phyloP scores from a whole-genome alignment of 352 stramenopile species.

The Globisporangium canariense region DNA sequence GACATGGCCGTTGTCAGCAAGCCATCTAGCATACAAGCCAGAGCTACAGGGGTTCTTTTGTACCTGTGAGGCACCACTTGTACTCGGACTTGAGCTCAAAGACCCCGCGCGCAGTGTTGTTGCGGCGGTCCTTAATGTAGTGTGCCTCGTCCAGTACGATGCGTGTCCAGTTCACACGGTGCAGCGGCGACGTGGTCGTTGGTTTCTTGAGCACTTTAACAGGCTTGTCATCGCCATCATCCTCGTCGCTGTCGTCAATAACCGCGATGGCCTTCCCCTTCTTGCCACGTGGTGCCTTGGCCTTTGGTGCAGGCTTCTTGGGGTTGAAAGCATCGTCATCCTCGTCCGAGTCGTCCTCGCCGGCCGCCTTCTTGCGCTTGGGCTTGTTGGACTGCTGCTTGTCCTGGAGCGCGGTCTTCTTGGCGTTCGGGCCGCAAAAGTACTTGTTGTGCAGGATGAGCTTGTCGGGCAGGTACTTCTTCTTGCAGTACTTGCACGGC shows the following conservation, averaged over 20 bases:
- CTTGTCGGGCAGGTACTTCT: slow-evolving; percentile 92
- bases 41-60: slow-evolving; percentile 1
- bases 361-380: slow-evolving; percentile 50
- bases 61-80: slow-evolving; percentile 98
- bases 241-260: slow-evolving; percentile 34
- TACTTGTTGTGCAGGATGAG: slow-evolving; percentile 95
- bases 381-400: slow-evolving; percentile 67
- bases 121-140: slow-evolving; percentile 92
- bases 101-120: slow-evolving; percentile 95
- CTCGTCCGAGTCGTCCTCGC: slow-evolving; percentile 50
- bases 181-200: slow-evolving; percentile 76
- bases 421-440: slow-evolving; percentile 96
- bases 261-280: slow-evolving; percentile 23
- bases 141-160: slow-evolving; percentile 97
- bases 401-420: slow-evolving; percentile 92
- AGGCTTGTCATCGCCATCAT: slow-evolving; percentile 26
- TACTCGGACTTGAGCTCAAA: slow-evolving; percentile 96
- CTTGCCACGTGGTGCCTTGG: slow-evolving; percentile 27
- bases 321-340: slow-evolving; percentile 30
- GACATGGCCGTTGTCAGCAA: too few relatives aligned
- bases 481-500: slow-evolving; percentile 95
- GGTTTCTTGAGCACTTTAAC: slow-evolving; percentile 25
- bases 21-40: neutral
- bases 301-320: slow-evolving; percentile 48
- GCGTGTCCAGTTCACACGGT: slow-evolving; percentile 95